Conservation (phyloP, 495 filamentous ascomycete species). For the Letharia lupina region DNA sequence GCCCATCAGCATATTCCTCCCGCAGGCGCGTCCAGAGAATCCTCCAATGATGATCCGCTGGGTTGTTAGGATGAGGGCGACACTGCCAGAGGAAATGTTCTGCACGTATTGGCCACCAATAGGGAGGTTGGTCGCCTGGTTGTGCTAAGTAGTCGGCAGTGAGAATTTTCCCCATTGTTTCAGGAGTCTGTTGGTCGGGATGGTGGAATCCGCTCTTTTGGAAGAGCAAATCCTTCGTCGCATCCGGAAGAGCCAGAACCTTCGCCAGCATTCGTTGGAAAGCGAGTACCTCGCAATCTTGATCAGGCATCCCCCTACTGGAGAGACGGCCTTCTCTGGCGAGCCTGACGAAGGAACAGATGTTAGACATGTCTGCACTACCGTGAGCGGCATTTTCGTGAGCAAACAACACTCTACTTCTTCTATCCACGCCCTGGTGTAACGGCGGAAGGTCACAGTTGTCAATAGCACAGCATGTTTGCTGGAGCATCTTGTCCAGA, state of each 20-base stretch:
- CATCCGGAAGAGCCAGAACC: background rate
- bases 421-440: no score
- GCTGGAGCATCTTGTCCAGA: background rate
- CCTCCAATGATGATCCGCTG: background rate
- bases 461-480: background rate
- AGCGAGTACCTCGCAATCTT: background rate
- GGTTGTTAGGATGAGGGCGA: background rate
- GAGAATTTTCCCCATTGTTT: background rate
- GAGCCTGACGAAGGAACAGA: background rate
- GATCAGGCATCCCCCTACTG: no score
- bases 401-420: background rate
- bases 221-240: background rate
- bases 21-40: background rate
- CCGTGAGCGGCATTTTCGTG: background rate
- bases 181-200: background rate
- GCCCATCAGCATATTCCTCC: background rate
- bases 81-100: background rate
- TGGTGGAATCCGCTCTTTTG: background rate
- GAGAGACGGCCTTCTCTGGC: background rate
- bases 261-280: background rate
- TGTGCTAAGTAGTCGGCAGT: background rate
- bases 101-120: background rate
- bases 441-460: background rate
- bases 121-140: background rate
- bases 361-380: background rate